A percentile compares a stretch with the other conserved stretches of the same genome.
These are phyloP conservation scores for Phytophthora sansomeana DNA, from an alignment of 352 stramenopile genomes.

Conservation along the genomic window DNA sequence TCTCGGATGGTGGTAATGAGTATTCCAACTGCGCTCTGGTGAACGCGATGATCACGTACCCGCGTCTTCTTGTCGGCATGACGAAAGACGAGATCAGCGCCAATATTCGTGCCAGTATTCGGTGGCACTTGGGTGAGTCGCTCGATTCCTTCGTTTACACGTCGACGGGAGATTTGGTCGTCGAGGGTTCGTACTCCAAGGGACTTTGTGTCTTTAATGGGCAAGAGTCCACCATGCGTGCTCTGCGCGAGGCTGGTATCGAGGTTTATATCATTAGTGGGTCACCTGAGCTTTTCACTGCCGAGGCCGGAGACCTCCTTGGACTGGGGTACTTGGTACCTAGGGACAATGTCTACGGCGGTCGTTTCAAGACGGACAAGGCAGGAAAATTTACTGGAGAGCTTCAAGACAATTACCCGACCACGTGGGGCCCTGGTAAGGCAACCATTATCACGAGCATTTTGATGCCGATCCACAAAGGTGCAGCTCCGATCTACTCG, in stretches of 20 bases:
- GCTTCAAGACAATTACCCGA: slow-evolving; percentile 50
- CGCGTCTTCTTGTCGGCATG: slow-evolving; percentile 58
- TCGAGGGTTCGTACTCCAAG: slow-evolving; percentile 46
- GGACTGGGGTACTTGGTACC: slow-evolving; percentile 54
- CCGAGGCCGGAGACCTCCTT: slow-evolving; percentile 39
- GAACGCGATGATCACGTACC: slow-evolving; percentile 52
- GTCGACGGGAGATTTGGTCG: slow-evolving; percentile 35
- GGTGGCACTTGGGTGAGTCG: slow-evolving; percentile 49
- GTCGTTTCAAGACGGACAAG: slow-evolving; percentile 48
- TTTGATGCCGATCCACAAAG: slow-evolving; percentile 50
- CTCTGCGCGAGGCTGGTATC: slow-evolving; percentile 40
- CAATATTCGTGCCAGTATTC: slow-evolving; percentile 47
- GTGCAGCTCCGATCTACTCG: slow-evolving; percentile 51
- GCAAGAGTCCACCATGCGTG: slow-evolving; percentile 56
- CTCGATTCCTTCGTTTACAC: slow-evolving; percentile 44
- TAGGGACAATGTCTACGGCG: slow-evolving; percentile 49
- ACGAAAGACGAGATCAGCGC: slow-evolving; percentile 48
- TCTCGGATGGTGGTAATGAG: slow-evolving; percentile 41
- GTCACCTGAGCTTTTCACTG: slow-evolving; percentile 56
- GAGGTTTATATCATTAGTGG: slow-evolving; percentile 60
- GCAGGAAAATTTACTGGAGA: slow-evolving; percentile 47
- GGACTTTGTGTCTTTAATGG: slow-evolving; percentile 60
- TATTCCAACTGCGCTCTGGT: slow-evolving; percentile 39
- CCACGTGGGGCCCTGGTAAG: slow-evolving; percentile 64
- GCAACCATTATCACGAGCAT: slow-evolving; percentile 49